phyloP scores from a whole-genome alignment of 371 early-diverging fungal genomes.

The Globomyces sp. region DNA sequence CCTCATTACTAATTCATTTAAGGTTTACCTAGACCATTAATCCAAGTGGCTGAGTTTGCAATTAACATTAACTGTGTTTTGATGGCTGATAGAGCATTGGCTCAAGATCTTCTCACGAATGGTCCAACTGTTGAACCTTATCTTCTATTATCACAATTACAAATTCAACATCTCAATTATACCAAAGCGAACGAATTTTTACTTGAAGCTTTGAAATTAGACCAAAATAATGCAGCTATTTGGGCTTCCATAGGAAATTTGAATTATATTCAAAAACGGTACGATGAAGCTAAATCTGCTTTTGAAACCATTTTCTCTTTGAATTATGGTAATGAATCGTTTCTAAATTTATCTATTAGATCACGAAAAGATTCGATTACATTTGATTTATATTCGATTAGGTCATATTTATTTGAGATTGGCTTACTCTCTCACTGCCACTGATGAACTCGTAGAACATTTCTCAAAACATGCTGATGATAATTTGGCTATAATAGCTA shows the following conservation, averaged over 20 bases:
- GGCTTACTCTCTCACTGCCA: conserved; percentile 3
- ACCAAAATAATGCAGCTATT: conserved; percentile 45
- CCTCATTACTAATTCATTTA: not conserved
- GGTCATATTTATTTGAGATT: conserved; percentile 40
- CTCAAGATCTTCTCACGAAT: conserved; percentile 43
- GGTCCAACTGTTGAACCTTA: conserved; percentile 39
- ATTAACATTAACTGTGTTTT: conserved; percentile 41
- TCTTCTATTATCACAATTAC: conserved; percentile 42
- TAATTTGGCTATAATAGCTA: conserved; percentile 37
- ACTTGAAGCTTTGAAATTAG: conserved; percentile 40
- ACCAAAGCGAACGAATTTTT: conserved; percentile 35
- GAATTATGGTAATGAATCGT: conserved; percentile 30
- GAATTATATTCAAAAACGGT: conserved; percentile 38
- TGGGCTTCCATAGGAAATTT: conserved; percentile 50
- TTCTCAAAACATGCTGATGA: conserved; percentile 20
- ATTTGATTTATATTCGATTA: conserved; percentile 46
- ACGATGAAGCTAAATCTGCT: conserved; percentile 35
- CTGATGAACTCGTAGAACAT: conserved; percentile 12
- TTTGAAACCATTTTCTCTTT: conserved; percentile 52
- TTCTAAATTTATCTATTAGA: not conserved
- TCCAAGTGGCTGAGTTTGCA: conserved; percentile 43
- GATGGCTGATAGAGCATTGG: conserved; percentile 48
- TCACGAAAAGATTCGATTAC: not conserved
- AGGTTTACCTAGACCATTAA: conserved; percentile 23
- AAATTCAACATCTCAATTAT: conserved; percentile 39